These are phyloP conservation scores for Colletotrichum lindemuthianum DNA, from an alignment of 2,329 filamentous ascomycete species.

Conservation along the genomic window DNA sequence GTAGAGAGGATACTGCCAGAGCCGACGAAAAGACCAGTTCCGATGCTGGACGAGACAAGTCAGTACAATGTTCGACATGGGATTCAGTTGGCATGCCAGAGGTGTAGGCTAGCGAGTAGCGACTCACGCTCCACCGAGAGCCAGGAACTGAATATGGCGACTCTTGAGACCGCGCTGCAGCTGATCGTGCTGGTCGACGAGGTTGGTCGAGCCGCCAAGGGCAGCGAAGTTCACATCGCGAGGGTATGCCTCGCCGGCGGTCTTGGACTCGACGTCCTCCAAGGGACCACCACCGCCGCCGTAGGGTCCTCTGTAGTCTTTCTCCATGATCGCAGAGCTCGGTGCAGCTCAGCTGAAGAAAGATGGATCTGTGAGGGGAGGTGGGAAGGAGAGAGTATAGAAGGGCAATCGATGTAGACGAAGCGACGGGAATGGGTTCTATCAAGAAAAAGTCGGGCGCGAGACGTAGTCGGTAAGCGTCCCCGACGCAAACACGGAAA, in stretches of 20 bases:
- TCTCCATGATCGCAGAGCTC: slow-evolving; percentile 20
- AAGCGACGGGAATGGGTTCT: not conserved
- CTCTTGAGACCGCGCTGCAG: slow-evolving; percentile 67
- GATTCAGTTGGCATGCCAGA: not conserved
- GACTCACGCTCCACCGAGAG: slow-evolving; percentile 58
- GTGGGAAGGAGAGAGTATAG: not conserved
- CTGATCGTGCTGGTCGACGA: slow-evolving; percentile 53
- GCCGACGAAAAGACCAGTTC: slow-evolving; percentile 72
- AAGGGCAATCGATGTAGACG: not conserved
- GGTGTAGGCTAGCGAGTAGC: not conserved
- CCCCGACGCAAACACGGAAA: slow-evolving; percentile 29
- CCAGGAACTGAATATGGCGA: slow-evolving; percentile 69
- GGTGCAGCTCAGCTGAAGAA: not conserved
- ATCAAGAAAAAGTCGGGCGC: slow-evolving; percentile 12
- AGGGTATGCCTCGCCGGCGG: slow-evolving; percentile 36
- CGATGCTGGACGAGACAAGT: slow-evolving; percentile 54
- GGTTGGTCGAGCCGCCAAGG: slow-evolving; percentile 41
- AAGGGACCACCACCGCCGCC: slow-evolving; percentile 24
- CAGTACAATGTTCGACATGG: not conserved
- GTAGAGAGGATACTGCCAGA: slow-evolving; percentile 65
- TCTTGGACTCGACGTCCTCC: slow-evolving; percentile 38
- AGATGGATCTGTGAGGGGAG: not conserved
- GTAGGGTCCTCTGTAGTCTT: slow-evolving; percentile 29
- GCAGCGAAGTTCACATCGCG: slow-evolving; percentile 39
- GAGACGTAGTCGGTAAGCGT: slow-evolving; percentile 14